Conservation (phyloP, 2,329 filamentous ascomycete species). For the Trichoderma cornu-damae region DNA sequence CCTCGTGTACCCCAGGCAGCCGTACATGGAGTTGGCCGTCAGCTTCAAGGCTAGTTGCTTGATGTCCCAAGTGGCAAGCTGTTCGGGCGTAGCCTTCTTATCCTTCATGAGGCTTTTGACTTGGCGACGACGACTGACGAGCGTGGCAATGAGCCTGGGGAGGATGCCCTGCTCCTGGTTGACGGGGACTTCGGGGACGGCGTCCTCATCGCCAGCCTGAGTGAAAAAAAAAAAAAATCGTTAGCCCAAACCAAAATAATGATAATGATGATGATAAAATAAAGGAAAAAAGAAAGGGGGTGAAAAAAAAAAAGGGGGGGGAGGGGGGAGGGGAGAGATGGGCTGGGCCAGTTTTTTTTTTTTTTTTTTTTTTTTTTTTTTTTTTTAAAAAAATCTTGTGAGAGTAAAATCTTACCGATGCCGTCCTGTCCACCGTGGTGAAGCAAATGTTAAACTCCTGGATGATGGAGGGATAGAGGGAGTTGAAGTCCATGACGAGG, state of each 20-base stretch:
- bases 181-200: constrained; percentile 78
- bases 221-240: too few species aligned
- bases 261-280: too few species aligned
- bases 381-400: too few species aligned
- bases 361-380: too few species aligned
- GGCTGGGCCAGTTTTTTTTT: too few species aligned
- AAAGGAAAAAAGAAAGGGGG: too few species aligned
- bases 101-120: constrained; percentile 98
- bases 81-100: constrained; percentile 75
- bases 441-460: constrained; percentile 99
- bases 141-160: constrained; percentile 82
- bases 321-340: too few species aligned
- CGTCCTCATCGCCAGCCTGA: constrained; percentile 67
- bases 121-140: constrained; percentile 81
- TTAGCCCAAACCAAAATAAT: too few species aligned
- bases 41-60: constrained; percentile 95
- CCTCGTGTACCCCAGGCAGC: constrained; percentile 92
- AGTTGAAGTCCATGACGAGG: constrained; percentile 99
- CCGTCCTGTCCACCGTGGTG: constrained; percentile 81
- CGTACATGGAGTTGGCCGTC: constrained; percentile 99
- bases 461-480: constrained; percentile 95
- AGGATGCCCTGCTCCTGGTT: constrained; percentile 79
- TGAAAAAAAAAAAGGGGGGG: too few species aligned
- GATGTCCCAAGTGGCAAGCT: constrained; percentile 94
- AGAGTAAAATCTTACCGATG: constrained; percentile 58